phyloP scores from a whole-genome alignment of 2,329 filamentous ascomycete species.

The Fusarium sp. region DNA sequence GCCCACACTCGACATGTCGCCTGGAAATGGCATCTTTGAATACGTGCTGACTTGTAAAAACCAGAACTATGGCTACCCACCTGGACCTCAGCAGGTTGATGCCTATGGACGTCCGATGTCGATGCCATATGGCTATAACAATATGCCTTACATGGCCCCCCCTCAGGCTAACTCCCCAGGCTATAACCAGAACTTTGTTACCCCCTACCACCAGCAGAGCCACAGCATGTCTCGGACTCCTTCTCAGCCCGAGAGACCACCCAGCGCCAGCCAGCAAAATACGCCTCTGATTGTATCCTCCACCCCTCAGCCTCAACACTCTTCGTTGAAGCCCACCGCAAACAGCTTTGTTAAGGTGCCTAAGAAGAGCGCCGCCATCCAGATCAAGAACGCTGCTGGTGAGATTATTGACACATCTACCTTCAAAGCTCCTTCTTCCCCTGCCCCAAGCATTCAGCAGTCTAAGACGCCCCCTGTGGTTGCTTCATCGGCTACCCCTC shows the following conservation, averaged over 20 bases:
- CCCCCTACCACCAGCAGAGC: conserved; percentile 65
- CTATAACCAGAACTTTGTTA: conserved; percentile 63
- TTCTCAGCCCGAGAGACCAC: conserved; percentile 78
- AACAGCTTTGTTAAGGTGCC: conserved; percentile 63
- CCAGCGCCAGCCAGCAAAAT: conserved; percentile 74
- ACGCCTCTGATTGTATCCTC: conserved; percentile 73
- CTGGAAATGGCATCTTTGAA: conserved; percentile 78
- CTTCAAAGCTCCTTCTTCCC: conserved; percentile 69
- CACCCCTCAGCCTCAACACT: conserved; percentile 73
- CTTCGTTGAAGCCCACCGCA: conserved; percentile 64
- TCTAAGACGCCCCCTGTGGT: conserved; percentile 78
- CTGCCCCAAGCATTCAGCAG: conserved; percentile 66
- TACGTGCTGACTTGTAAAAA: conserved; percentile 77
- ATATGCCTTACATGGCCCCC: conserved; percentile 64
- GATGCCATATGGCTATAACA: conserved; percentile 60
- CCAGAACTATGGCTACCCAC: conserved; percentile 73
- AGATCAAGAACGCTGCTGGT: conserved; percentile 86
- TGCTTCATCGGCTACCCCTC: conserved; percentile 82
- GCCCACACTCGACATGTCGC: conserved; percentile 70
- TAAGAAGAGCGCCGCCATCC: conserved; percentile 79
- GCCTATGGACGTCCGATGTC: conserved; percentile 56
- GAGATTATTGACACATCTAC: conserved; percentile 79
- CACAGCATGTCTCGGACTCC: conserved; percentile 85
- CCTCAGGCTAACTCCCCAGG: conserved; percentile 63
- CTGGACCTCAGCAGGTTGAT: conserved; percentile 55